These are phyloP conservation scores for Aspergillus udagawae DNA, from an alignment of 2,329 filamentous ascomycete genomes.

Conservation along the genomic window DNA sequence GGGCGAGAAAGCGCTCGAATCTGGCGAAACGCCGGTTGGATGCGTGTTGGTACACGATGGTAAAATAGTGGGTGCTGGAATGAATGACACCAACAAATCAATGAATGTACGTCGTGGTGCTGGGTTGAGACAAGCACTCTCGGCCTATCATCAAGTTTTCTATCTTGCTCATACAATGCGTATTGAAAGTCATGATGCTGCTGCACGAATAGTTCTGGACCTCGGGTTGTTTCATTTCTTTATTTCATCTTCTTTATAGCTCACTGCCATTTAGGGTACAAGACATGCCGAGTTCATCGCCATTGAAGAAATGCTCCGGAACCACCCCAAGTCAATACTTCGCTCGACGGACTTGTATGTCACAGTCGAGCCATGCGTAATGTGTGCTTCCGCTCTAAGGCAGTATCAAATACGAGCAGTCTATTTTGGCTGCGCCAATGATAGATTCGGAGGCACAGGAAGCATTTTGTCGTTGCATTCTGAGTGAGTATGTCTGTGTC, in stretches of 20 bases:
- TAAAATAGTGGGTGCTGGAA: constrained; percentile 78
- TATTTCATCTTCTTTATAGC: background rate
- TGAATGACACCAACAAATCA: constrained; percentile 94
- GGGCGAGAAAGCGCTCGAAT: constrained; percentile 79
- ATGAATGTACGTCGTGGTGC: constrained; percentile 52
- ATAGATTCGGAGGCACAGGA: constrained; percentile 94
- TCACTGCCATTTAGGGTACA: constrained; percentile 70
- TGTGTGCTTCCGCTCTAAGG: constrained; percentile 90
- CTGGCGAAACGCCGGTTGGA: constrained; percentile 92
- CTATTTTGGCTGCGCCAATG: constrained; percentile 92
- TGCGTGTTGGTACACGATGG: constrained; percentile 85
- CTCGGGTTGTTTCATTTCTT: background rate
- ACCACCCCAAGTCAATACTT: constrained; percentile 65
- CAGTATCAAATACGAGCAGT: constrained; percentile 86
- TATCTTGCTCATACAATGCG: background rate
- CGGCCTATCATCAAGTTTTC: background rate
- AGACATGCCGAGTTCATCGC: constrained; percentile 95
- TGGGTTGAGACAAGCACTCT: background rate
- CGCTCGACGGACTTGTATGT: constrained; percentile 81
- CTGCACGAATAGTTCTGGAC: background rate
- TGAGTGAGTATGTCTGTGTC: constrained; percentile 53
- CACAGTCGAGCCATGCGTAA: constrained; percentile 96
- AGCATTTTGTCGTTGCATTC: constrained; percentile 85
- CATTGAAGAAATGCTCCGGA: constrained; percentile 61
- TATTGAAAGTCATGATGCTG: background rate